Conservation (phyloP, 495 filamentous ascomycete species). For the Penicillium robsamsonii region DNA sequence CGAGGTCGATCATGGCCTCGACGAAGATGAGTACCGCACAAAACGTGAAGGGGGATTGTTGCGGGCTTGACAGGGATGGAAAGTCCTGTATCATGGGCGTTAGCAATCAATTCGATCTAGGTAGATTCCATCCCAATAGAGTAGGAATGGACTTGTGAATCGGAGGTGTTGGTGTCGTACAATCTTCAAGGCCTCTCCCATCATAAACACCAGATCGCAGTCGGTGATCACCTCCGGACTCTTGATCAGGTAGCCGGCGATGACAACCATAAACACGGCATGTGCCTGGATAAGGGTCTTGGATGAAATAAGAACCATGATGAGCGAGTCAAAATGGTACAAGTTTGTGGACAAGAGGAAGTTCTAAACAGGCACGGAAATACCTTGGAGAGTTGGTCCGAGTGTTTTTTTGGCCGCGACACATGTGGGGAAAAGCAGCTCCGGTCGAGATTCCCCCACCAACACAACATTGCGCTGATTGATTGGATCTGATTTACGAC, state of each 20-base stretch:
- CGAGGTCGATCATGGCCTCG: slow-evolving; percentile 69
- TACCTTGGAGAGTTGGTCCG: slow-evolving; percentile 14
- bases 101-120: slow-evolving; percentile 26
- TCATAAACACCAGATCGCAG: slow-evolving; percentile 76
- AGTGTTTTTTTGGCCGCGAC: slow-evolving; percentile 7
- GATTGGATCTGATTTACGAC: slow-evolving; percentile 9
- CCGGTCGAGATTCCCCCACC: slow-evolving; percentile 18
- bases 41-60: slow-evolving; percentile 62
- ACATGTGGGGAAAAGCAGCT: slow-evolving; percentile 25
- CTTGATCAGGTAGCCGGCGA: slow-evolving; percentile 78
- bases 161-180: slow-evolving; percentile 39
- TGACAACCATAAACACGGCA: slow-evolving; percentile 75
- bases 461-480: slow-evolving; percentile 2
- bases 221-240: slow-evolving; percentile 67
- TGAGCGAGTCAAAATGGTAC: slow-evolving; percentile 14
- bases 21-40: slow-evolving; percentile 66
- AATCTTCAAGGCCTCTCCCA: slow-evolving; percentile 79
- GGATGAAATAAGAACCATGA: slow-evolving; percentile 76
- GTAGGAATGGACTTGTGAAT: not conserved
- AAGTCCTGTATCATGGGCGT: slow-evolving; percentile 34
- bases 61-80: slow-evolving; percentile 59
- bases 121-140: not conserved
- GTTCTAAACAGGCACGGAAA: slow-evolving; percentile 6
- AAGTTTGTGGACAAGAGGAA: slow-evolving; percentile 7
- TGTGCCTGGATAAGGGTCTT: slow-evolving; percentile 74